Base-by-base conservation (phyloP, 306 rosid species). In the Quercus rubra region DNA sequence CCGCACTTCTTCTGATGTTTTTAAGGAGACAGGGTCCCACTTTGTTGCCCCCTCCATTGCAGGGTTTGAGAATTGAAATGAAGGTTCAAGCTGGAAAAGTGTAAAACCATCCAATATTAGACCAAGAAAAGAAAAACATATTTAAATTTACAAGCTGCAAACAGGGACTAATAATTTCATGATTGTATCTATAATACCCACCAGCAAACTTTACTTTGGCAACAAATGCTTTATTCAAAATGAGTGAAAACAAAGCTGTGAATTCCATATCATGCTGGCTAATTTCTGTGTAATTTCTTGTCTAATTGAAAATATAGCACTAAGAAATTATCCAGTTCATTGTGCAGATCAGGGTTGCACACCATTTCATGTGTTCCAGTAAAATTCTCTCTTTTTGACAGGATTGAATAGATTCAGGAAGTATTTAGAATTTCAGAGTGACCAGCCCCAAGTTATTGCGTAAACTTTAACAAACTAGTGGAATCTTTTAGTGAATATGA, bases 1-100 rank as follows among this genome's bases (percentile, higher is more conserved):
- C 55, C 69, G 87, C 25, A 71, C 86, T 83, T 92, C 97, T 51
- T 89, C 89, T 43, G 90, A 82, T 63, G 89, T 58, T 82, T 88
- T 86, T 51, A 84, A 77, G 79, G 91, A 68, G 57, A 92, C 85
- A 63, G 98, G 97, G 68, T 92, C 97, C 98, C 98, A 94, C 86
- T 94, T 94, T 33, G 98, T 94, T 72, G 77, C 90, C 63, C 97
- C 97, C 79, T 94, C 97, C 97, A 91, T 91, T 78, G 89, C 95
- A 68, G 85, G 73, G 74, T 89, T 88, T 61, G 93, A 75, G 79
- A 88, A 79, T 81, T 87, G 90, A 79, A 88, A 86, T 55, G 90
- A 84, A 71, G 88, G 89, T 73, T 86, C 84, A 54, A 84, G 84
- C 92, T 88, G 85, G 85, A 78, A 68, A 68, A 19, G 49, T 19